phyloP scores from a whole-genome alignment of 768 basidiomycete genomes.

The Terana coerulea region DNA sequence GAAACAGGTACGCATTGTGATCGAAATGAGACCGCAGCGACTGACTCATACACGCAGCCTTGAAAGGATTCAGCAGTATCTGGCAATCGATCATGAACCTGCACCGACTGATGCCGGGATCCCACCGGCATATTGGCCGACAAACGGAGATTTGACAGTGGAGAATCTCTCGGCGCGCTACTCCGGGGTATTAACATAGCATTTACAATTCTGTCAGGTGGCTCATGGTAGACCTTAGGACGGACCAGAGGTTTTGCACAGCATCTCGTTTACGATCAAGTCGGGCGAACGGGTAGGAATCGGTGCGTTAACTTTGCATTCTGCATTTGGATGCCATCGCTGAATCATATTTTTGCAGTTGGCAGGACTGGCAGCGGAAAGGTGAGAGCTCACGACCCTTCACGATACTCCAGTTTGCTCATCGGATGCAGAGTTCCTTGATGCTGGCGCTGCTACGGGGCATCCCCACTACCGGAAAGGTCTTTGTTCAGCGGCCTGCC shows the following conservation, averaged over 20 bases:
- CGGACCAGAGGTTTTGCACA: slow-evolving; percentile 51
- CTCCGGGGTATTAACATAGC: slow-evolving; percentile 23
- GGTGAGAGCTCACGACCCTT: slow-evolving; percentile 10
- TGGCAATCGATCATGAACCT: slow-evolving; percentile 53
- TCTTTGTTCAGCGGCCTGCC: slow-evolving; percentile 44
- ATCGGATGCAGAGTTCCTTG: slow-evolving; percentile 37
- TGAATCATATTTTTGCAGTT: slow-evolving; percentile 28
- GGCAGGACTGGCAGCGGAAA: slow-evolving; percentile 58
- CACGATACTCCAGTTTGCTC: slow-evolving; percentile 1
- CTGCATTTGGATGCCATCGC: not conserved
- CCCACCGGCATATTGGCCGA: slow-evolving; percentile 66
- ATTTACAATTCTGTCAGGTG: not conserved
- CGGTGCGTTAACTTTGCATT: slow-evolving; percentile 34
- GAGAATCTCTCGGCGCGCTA: slow-evolving; percentile 51
- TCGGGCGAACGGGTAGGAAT: slow-evolving; percentile 58
- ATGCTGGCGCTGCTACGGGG: slow-evolving; percentile 53
- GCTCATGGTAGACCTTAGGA: slow-evolving; percentile 29
- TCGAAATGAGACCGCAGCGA: slow-evolving; percentile 18
- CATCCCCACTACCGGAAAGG: slow-evolving; percentile 55
- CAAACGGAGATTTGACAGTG: slow-evolving; percentile 47
- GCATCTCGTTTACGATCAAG: slow-evolving; percentile 45
- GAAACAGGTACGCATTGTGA: slow-evolving; percentile 5
- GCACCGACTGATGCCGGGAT: slow-evolving; percentile 33
- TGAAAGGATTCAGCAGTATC: slow-evolving; percentile 50
- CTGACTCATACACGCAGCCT: slow-evolving; percentile 27